A percentile compares a stretch with the other conserved stretches of the same genome.
Conservation (phyloP, 768 basidiomycete genomes). For the Neoboletus subvelutipes region DNA sequence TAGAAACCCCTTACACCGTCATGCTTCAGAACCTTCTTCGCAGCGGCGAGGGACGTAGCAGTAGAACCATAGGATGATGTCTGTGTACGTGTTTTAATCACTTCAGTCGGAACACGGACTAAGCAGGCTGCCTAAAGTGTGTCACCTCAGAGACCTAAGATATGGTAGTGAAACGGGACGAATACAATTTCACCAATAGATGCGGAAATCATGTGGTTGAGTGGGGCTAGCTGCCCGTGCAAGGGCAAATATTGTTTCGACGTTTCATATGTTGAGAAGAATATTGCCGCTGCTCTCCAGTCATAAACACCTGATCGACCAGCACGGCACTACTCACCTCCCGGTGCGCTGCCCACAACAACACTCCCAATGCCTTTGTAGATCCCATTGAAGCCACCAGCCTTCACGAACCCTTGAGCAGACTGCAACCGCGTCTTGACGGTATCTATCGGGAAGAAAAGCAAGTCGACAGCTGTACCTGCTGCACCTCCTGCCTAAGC, state of each 20-base stretch:
- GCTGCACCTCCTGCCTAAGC: slow-evolving; percentile 84
- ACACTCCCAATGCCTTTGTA: slow-evolving; percentile 96
- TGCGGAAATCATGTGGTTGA: slow-evolving; percentile 62
- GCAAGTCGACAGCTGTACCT: slow-evolving; percentile 88
- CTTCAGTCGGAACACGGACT: slow-evolving; percentile 92
- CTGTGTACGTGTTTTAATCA: slow-evolving; percentile 92
- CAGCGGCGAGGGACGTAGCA: slow-evolving; percentile 62
- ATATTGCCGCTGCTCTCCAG: slow-evolving; percentile 70
- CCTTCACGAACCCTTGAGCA: slow-evolving; percentile 74
- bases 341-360: slow-evolving; percentile 91
- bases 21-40: slow-evolving; percentile 51
- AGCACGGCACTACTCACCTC: slow-evolving; percentile 56
- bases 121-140: slow-evolving; percentile 74
- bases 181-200: slow-evolving; percentile 58
- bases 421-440: slow-evolving; percentile 95
- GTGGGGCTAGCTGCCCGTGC: slow-evolving; percentile 56
- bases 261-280: slow-evolving; percentile 93
- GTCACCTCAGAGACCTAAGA: slow-evolving; percentile 10
- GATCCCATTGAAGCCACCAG: slow-evolving; percentile 87
- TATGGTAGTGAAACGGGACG: slow-evolving; percentile 6
- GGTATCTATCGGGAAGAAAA: slow-evolving; percentile 97
- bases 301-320: not conserved
- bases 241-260: slow-evolving; percentile 76
- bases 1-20: slow-evolving; percentile 83
- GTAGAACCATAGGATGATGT: slow-evolving; percentile 71